A percentile compares a stretch with the other conserved stretches of the same genome.
Evolutionary conservation across 2,329 filamentous ascomycete genomes (phyloP).

Genomic region (Hypoxylon sp.): DNA sequence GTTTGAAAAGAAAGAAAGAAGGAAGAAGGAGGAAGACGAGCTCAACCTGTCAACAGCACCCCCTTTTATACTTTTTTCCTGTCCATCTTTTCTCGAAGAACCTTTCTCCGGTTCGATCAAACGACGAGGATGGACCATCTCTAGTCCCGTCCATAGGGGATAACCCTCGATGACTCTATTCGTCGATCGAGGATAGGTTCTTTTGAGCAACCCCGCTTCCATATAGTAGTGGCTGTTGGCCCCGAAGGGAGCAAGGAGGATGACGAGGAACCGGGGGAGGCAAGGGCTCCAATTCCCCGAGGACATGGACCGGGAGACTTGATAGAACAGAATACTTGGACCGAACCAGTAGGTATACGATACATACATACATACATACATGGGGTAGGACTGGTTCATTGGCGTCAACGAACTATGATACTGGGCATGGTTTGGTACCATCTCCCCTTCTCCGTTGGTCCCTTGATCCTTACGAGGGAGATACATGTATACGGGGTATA

Average conservation of each 20-base stretch:
- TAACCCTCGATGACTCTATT: constrained; percentile 44
- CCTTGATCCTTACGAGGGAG: constrained; percentile 24
- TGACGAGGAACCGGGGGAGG: constrained; percentile 20
- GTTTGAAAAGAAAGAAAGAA: constrained; percentile 54
- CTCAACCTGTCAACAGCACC: constrained; percentile 56
- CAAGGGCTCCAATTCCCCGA: constrained; percentile 28
- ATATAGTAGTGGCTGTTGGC: constrained; percentile 38
- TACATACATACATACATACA: too few relatives aligned
- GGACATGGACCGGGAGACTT: constrained; percentile 9
- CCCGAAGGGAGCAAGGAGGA: constrained; percentile 41
- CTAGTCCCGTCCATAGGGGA: constrained; percentile 38
- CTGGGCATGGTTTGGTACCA: constrained; percentile 22
- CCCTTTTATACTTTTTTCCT: constrained; percentile 71
- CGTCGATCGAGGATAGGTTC: constrained; percentile 39
- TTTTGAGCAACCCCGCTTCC: constrained; percentile 48
- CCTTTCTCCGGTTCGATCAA: constrained; percentile 18
- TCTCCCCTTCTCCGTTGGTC: constrained; percentile 17
- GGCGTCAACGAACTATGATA: constrained; percentile 25
- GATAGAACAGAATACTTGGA: too few relatives aligned
- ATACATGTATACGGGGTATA: constrained; percentile 1
- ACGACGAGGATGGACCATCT: constrained; percentile 42
- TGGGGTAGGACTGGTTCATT: constrained; percentile 16
- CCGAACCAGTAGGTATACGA: too few relatives aligned
- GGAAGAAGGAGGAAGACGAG: constrained; percentile 60
- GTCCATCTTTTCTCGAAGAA: constrained; percentile 13